These are phyloP conservation scores for Remersonia thermophila DNA, from an alignment of 2,329 filamentous ascomycete genomes.

Conservation along the genomic window DNA sequence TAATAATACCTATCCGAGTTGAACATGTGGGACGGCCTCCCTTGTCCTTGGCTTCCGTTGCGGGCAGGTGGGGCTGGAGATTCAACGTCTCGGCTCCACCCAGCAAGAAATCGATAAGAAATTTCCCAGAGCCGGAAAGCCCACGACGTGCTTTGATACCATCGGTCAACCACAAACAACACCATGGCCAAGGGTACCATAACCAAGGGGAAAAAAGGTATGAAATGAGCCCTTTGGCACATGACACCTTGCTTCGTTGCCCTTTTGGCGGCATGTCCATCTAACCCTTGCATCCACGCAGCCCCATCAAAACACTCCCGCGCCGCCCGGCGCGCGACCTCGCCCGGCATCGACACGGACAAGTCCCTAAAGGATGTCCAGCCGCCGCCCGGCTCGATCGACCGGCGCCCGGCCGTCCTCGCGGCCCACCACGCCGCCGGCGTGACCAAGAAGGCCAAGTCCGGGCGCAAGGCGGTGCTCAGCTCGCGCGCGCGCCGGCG, in stretches of 20 bases:
- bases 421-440: conserved; percentile 55
- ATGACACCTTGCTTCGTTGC: not conserved
- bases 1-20: too few species aligned
- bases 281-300: conserved; percentile 21
- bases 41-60: too few species aligned
- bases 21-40: too few species aligned
- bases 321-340: conserved; percentile 59
- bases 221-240: not conserved
- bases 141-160: not conserved
- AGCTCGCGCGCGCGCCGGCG: conserved; percentile 43
- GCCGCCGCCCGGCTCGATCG: conserved; percentile 34
- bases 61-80: not conserved
- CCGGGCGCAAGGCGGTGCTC: conserved; percentile 39
- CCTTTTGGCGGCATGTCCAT: not conserved
- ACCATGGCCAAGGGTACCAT: conserved; percentile 25
- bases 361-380: conserved; percentile 54
- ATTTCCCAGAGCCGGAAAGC: not conserved
- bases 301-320: conserved; percentile 58
- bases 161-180: too few species aligned
- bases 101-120: conserved; percentile 10
- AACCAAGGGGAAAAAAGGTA: conserved; percentile 15
- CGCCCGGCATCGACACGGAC: conserved; percentile 57
- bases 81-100: not conserved
- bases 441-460: conserved; percentile 54
- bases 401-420: conserved; percentile 52